Percentiles rank a stretch among this genome's conserved stretches.
Evolutionary conservation across 108 stramenopile species (phyloP).

Genomic region (Cyclotella baltica): DNA sequence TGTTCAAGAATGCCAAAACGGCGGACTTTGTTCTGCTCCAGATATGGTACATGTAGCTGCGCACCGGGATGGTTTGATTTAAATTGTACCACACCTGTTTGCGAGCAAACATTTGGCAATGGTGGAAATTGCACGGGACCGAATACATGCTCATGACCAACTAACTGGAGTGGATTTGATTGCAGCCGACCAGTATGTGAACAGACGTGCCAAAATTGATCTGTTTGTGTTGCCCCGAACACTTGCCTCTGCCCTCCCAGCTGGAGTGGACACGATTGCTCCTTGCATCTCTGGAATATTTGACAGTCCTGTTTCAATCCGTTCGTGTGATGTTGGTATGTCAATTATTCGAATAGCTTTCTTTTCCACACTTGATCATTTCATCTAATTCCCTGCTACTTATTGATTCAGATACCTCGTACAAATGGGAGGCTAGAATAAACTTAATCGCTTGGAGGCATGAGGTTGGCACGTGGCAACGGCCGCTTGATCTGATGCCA

Average conservation of each 20-base stretch:
- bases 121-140: slow-evolving; percentile 90
- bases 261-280: slow-evolving; percentile 83
- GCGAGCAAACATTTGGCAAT: slow-evolving; percentile 88
- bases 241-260: slow-evolving; percentile 83
- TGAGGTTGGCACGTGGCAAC: too few relatives aligned
- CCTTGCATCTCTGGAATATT: too few relatives aligned
- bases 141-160: slow-evolving; percentile 74
- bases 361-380: too few relatives aligned
- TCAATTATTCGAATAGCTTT: too few relatives aligned
- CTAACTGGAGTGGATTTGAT: slow-evolving; percentile 77
- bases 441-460: too few relatives aligned
- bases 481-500: too few relatives aligned
- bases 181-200: slow-evolving; percentile 81
- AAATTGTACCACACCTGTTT: slow-evolving; percentile 92
- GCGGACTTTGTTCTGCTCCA: slow-evolving; percentile 78
- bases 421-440: too few relatives aligned
- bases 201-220: slow-evolving; percentile 75
- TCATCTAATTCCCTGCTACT: too few relatives aligned
- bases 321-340: too few relatives aligned
- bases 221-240: slow-evolving; percentile 83
- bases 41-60: slow-evolving; percentile 88
- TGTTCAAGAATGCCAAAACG: slow-evolving; percentile 76
- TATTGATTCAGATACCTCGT: slow-evolving; percentile 57
- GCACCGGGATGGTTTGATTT: slow-evolving; percentile 84
- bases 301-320: too few relatives aligned